Evolutionary conservation across 2,329 filamentous ascomycete genomes (phyloP).

Genomic region (Fusarium succisae): DNA sequence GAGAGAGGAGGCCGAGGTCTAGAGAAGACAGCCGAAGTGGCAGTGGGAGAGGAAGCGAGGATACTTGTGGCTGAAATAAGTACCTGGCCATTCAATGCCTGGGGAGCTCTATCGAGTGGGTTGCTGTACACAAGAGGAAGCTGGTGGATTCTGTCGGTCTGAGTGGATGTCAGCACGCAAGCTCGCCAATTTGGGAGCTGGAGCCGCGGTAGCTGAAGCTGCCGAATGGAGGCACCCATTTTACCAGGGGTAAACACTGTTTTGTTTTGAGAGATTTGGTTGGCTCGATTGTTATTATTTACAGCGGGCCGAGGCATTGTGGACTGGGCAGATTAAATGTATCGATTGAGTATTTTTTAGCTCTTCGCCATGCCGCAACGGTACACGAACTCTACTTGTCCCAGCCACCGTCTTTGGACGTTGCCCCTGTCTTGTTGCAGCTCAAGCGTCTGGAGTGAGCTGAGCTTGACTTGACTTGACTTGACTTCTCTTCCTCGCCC

Average conservation of each 20-base stretch:
- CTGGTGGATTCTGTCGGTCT: neutral
- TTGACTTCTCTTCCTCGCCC: neutral
- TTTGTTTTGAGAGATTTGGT: slow-evolving; percentile 1
- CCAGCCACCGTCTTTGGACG: slow-evolving; percentile 28
- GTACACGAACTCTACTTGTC: slow-evolving; percentile 23
- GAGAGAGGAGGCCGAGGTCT: neutral
- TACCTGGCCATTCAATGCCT: neutral
- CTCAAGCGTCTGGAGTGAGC: slow-evolving; percentile 27
- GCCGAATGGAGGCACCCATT: slow-evolving; percentile 17
- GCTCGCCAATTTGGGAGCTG: slow-evolving; percentile 25
- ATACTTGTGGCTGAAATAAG: neutral
- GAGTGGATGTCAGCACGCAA: slow-evolving; percentile 22
- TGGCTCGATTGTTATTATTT: slow-evolving; percentile 19
- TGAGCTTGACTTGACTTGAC: slow-evolving; percentile 22
- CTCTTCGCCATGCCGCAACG: neutral
- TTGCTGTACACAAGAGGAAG: slow-evolving; percentile 26
- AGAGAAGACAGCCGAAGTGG: neutral
- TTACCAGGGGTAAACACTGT: slow-evolving; percentile 32
- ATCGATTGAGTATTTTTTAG: slow-evolving; percentile 4
- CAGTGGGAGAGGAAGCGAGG: neutral
- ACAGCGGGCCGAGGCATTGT: slow-evolving; percentile 32
- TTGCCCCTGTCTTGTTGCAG: slow-evolving; percentile 30
- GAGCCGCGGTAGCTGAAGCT: slow-evolving; percentile 29
- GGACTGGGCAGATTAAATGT: slow-evolving; percentile 6
- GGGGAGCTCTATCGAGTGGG: neutral